Percentiles rank a stretch among this genome's conserved stretches.
Evolutionary conservation across 495 filamentous ascomycete species (phyloP).

Genomic region (Penicillium silybi): DNA sequence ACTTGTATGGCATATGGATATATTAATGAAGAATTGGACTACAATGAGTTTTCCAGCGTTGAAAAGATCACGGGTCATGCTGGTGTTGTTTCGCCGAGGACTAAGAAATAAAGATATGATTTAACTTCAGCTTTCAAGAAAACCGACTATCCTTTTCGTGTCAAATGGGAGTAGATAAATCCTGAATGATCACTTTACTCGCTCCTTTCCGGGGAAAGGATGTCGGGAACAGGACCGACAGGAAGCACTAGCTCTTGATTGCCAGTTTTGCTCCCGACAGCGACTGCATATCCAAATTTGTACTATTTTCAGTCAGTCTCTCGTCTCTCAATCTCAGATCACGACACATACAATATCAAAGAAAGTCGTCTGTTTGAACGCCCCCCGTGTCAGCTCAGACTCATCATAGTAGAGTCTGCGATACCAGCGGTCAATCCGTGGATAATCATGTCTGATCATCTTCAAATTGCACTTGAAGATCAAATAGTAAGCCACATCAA

Average conservation of each 20-base stretch:
- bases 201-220: constrained; percentile 29
- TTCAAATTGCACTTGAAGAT: constrained; percentile 70
- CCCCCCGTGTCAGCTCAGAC: constrained; percentile 45
- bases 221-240: constrained; percentile 56
- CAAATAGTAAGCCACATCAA: constrained; percentile 65
- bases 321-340: background rate
- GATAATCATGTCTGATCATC: constrained; percentile 69
- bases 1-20: background rate
- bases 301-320: constrained; percentile 5
- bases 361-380: constrained; percentile 66
- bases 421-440: constrained; percentile 64
- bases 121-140: too few species aligned
- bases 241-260: constrained; percentile 45
- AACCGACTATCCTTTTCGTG: too few species aligned
- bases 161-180: too few species aligned
- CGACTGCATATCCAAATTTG: constrained; percentile 40
- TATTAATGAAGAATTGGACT: background rate
- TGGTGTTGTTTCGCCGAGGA: too few species aligned
- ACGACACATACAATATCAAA: constrained; percentile 51
- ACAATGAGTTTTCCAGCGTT: background rate
- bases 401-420: constrained; percentile 67
- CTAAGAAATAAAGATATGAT: too few species aligned
- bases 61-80: too few species aligned
- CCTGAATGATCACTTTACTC: background rate
- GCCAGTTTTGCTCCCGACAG: constrained; percentile 15